These are phyloP conservation scores for Pseudevernia furfuracea DNA, from an alignment of 495 filamentous ascomycete genomes.

Conservation along the genomic window DNA sequence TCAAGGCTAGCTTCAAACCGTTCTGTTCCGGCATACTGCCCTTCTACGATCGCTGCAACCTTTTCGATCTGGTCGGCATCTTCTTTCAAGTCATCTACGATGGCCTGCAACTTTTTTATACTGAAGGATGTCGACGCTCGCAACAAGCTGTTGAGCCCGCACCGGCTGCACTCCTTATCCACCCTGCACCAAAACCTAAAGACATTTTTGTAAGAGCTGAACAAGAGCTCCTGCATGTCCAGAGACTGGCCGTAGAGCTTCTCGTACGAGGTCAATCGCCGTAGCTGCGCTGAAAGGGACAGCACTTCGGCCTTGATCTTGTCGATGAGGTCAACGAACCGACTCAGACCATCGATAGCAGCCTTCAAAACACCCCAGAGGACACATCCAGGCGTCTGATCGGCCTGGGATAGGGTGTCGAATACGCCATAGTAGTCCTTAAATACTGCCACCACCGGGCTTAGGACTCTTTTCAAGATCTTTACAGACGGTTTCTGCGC, in stretches of 20 bases:
- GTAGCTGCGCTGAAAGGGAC: not conserved
- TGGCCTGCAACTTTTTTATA: constrained; percentile 3
- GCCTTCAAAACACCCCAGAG: constrained; percentile 10
- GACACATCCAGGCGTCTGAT: not conserved
- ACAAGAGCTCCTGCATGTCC: constrained; percentile 13
- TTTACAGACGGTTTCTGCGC: not conserved
- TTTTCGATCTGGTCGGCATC: constrained; percentile 6
- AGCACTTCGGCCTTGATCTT: constrained; percentile 13
- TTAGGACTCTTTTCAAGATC: not conserved
- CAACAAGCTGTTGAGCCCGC: constrained; percentile 4
- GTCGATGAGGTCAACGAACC: constrained; percentile 8
- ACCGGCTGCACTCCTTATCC: constrained; percentile 15
- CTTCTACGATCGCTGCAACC: not conserved
- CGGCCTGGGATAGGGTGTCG: constrained; percentile 9
- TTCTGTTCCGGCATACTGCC: constrained; percentile 1
- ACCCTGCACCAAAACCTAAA: constrained; percentile 15
- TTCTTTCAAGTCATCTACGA: constrained; percentile 3
- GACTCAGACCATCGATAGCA: constrained; percentile 4
- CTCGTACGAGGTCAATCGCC: constrained; percentile 9
- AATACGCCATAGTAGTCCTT: constrained; percentile 4
- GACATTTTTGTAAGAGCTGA: constrained; percentile 10
- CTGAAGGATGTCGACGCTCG: constrained; percentile 8
- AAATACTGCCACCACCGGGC: not conserved
- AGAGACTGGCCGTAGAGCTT: constrained; percentile 13
- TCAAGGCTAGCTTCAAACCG: not conserved